Evolutionary conservation across 177 flowering plant species (phyloP), one percentile per base, ranked within the genome.

Genomic region (Tripterygium wilfordii): DNA sequence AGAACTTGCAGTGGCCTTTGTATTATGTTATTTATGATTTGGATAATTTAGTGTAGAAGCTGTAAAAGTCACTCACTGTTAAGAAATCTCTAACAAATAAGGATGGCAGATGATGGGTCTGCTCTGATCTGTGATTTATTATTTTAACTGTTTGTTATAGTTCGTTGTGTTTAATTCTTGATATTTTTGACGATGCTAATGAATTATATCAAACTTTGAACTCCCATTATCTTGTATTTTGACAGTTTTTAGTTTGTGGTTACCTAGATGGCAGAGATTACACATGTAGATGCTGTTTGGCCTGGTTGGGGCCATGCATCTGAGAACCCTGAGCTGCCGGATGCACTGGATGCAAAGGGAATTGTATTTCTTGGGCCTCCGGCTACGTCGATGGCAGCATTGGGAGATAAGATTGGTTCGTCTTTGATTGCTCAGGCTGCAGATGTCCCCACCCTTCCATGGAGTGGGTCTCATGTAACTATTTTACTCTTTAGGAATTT

Each of bases 231-330:
- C n/a, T n/a, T n/a, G n/a, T n/a, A n/a, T n/a, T 24, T 32, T 35
- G 3, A 47, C 39, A 26, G 49, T 10, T 41, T 58, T 29, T 26
- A 30, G 48, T 19, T 27, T 54, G 21, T 61, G 31, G 26, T 41
- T 61, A 14, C 21, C 23, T 65, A 94, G 99, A 78, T 79, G 78
- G 99, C 99, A 49, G 99, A 94, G 75, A 72, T 77, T 46, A 94
- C 99, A 42, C 96, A 52, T 62, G 97, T 88, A 39, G 82, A 85
- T 71, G 99, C 99, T 7, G 99, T 90, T 53, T 94, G 99, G 99
- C 99, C 99, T 74, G 99, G 99, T 50, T 94, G 99, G 99, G 99
- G 99, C 31, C 99, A 94, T 75, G 99, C 99, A 56, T 94, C 99
- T 6, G 99, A 94, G 71, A 94, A 76, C 64, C 99, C 99, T 32